Conservation (phyloP, 768 basidiomycete species). For the Fibroporia radiculosa region DNA sequence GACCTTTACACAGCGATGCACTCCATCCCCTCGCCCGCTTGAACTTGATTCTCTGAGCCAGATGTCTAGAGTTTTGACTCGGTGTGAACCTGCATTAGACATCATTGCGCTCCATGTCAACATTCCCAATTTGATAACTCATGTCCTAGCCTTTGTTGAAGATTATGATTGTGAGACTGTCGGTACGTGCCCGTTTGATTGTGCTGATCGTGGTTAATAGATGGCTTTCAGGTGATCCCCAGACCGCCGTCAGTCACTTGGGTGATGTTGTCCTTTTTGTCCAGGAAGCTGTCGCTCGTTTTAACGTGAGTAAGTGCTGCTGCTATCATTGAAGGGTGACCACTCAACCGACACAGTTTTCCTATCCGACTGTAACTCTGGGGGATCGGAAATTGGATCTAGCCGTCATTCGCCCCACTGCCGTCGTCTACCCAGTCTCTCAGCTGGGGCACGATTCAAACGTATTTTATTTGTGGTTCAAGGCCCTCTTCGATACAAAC, state of each 20-base stretch:
- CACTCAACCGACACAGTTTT: slow-evolving; percentile 39
- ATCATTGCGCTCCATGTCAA: slow-evolving; percentile 61
- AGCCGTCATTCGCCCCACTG: slow-evolving; percentile 43
- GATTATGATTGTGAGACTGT: slow-evolving; percentile 77
- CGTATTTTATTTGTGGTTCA: slow-evolving; percentile 50
- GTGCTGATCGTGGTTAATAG: neutral
- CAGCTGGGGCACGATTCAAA: slow-evolving; percentile 21
- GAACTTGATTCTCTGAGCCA: slow-evolving; percentile 67
- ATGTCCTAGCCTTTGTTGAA: slow-evolving; percentile 54
- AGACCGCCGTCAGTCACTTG: slow-evolving; percentile 70
- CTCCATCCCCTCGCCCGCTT: slow-evolving; percentile 37
- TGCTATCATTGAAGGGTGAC: neutral
- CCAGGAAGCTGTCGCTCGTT: slow-evolving; percentile 58
- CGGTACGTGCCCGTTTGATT: slow-evolving; percentile 37
- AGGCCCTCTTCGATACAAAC: slow-evolving; percentile 66
- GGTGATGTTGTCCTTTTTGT: slow-evolving; percentile 75
- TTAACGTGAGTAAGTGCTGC: slow-evolving; percentile 35
- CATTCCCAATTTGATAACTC: slow-evolving; percentile 56
- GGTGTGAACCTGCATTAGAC: slow-evolving; percentile 53
- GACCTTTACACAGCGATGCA: slow-evolving; percentile 43
- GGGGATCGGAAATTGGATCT: slow-evolving; percentile 40
- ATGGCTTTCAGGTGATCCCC: slow-evolving; percentile 66
- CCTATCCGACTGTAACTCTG: slow-evolving; percentile 36
- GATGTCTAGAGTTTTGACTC: slow-evolving; percentile 59
- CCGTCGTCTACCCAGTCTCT: slow-evolving; percentile 32